Evolutionary conservation across 169 alveolate genomes (phyloP), one percentile per base, ranked within the genome.

Genomic region (Cryptosporidium xiaoi): DNA sequence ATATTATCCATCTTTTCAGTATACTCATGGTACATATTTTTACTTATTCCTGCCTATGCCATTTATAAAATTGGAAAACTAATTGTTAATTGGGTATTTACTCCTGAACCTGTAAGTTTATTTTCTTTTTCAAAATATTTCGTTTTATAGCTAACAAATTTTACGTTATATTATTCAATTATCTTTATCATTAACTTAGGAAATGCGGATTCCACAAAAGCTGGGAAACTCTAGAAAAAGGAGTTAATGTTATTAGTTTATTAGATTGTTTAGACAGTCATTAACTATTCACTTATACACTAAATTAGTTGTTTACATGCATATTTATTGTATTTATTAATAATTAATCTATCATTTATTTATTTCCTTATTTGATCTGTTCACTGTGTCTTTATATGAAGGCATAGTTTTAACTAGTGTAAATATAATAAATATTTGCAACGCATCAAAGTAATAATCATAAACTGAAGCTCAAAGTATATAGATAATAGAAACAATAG

Each of bases 71-170:
- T 48, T 12, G 77, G 46, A 5, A 64, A 33, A 60, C 46, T 65
- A 18, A 33, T 83, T 2, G 46, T 83, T 68, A 62, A 66, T 58
- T 83, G 90, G 90, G 83, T 83, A 56, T 83, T 83, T 20, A 83
- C 84, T 15, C 90, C 90, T 16, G 90, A 83, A 51, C 84, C 83
- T 7, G 90, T 83, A 62, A 83, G 90, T 77, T 53, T 31, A n/a
- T 31, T 40, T 40, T 40, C 10, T 40, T 8, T 24, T 24, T 24
- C 27, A 24, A 24, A 8, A 40, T 40, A 6, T 0, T 0, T 40
- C 0, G 48, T 40, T 40, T 24, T 16, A 16, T 2, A 6, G 18
- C 5, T 40, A 46, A 16, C 44, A 34, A 16, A 15, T 50, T 55
- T 55, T 46, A 8, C 10, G 16, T 20, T 34, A 29, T 46, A 36